A percentile compares a stretch with the other conserved stretches of the same genome.
These are phyloP conservation scores for Tolypocladium nubicola DNA, from an alignment of 2,329 filamentous ascomycete genomes.

Conservation along the genomic window DNA sequence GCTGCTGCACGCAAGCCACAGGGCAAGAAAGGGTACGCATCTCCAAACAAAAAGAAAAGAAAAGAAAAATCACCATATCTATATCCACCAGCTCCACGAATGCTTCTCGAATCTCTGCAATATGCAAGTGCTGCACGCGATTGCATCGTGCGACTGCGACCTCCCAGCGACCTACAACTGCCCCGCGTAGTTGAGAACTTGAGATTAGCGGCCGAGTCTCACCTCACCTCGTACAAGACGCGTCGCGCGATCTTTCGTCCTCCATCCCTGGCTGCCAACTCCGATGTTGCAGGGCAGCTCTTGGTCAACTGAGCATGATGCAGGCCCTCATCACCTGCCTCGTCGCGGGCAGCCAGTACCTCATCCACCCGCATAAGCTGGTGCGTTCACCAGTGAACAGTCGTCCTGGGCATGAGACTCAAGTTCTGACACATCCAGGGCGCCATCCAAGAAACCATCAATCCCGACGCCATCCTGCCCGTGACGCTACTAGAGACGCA, in stretches of 20 bases:
- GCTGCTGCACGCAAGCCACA: neutral
- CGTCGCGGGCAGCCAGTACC: conserved; percentile 25
- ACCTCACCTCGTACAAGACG: neutral
- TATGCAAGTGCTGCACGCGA: neutral
- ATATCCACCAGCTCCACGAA: no score
- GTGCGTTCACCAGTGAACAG: conserved; percentile 9
- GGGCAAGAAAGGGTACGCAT: neutral
- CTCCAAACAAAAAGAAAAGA: neutral
- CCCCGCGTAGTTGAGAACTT: neutral
- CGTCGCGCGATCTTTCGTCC: neutral
- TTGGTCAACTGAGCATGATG: conserved; percentile 6
- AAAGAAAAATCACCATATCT: neutral
- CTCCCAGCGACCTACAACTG: neutral
- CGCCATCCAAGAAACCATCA: conserved; percentile 29
- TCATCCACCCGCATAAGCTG: conserved; percentile 27
- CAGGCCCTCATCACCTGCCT: conserved; percentile 24
- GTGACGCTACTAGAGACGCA: conserved; percentile 27
- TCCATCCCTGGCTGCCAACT: no score
- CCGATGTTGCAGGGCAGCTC: neutral
- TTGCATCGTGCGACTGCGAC: neutral
- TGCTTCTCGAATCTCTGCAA: neutral
- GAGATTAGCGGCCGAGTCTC: neutral
- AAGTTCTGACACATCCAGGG: conserved; percentile 14
- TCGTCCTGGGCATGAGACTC: neutral
- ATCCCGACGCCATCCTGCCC: conserved; percentile 27